These are phyloP conservation scores for Warburgia ugandensis DNA, from an alignment of 164 flowering plant species.

Conservation along the genomic window DNA sequence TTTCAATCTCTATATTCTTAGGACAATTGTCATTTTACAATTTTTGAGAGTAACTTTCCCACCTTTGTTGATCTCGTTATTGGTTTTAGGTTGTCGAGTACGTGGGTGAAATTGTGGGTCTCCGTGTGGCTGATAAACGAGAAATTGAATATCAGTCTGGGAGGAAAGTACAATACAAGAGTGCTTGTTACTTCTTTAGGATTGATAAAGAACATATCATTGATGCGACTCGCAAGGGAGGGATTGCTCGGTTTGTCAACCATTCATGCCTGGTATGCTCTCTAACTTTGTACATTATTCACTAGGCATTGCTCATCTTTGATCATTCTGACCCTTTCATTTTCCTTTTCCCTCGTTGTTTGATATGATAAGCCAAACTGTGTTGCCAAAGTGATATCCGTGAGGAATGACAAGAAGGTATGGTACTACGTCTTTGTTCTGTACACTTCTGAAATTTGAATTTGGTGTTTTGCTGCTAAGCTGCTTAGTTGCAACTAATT, in stretches of 20 bases:
- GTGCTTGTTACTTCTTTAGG: constrained; percentile 72
- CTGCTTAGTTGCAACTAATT: no score
- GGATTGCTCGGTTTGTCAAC: constrained; percentile 78
- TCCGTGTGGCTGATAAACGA: constrained; percentile 63
- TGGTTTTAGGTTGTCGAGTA: constrained; percentile 78
- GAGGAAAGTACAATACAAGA: constrained; percentile 48
- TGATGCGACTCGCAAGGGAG: constrained; percentile 77
- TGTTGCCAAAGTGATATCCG: constrained; percentile 51
- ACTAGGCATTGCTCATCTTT: background rate
- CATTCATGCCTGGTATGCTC: constrained; percentile 63
- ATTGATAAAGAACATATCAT: constrained; percentile 67
- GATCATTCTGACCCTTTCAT: constrained; percentile 1
- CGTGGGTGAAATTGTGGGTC: constrained; percentile 72
- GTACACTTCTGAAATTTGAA: background rate
- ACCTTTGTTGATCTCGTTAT: no score
- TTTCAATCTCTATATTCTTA: no score
- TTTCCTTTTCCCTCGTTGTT: constrained; percentile 11
- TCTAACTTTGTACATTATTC: background rate
- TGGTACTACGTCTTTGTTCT: background rate
- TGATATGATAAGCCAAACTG: constrained; percentile 58
- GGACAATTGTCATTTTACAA: no score
- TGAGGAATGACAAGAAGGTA: constrained; percentile 73
- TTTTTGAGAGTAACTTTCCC: no score
- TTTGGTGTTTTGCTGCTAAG: background rate
- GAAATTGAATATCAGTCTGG: constrained; percentile 63